Evolutionary conservation across 2,329 filamentous ascomycete species (phyloP).

Genomic region (Tolypocladium ovalisporum): DNA sequence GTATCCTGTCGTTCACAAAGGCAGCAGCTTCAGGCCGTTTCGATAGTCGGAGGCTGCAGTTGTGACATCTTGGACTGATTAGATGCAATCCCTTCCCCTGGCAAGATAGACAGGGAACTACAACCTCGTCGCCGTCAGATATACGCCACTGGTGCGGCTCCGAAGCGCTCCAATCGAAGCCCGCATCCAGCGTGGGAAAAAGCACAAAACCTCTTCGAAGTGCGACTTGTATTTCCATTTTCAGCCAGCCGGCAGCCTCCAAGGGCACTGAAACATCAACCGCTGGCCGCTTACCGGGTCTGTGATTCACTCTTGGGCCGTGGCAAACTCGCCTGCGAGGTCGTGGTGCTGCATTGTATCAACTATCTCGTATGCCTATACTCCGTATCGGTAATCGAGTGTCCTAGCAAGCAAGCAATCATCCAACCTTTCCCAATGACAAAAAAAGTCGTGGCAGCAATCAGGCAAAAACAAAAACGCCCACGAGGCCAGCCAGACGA

Average conservation of each 20-base stretch:
- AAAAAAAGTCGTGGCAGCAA: not conserved
- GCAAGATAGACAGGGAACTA: not conserved
- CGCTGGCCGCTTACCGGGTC: not conserved
- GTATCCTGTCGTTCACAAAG: not conserved
- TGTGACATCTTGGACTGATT: too few relatives aligned
- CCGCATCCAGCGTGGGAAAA: not conserved
- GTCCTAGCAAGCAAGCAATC: not conserved
- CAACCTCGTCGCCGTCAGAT: not conserved
- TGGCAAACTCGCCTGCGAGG: not conserved
- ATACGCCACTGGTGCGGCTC: not conserved
- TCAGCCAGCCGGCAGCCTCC: not conserved
- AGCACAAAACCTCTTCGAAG: not conserved
- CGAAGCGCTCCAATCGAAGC: not conserved
- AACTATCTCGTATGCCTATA: not conserved
- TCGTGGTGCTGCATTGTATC: not conserved
- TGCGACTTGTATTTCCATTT: not conserved
- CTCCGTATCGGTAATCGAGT: not conserved
- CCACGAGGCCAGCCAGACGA: slow-evolving; percentile 37
- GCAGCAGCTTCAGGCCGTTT: not conserved
- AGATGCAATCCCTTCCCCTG: not conserved
- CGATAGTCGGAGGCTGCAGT: not conserved
- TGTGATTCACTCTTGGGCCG: not conserved
- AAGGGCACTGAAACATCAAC: not conserved
- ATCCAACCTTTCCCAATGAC: not conserved
- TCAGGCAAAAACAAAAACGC: slow-evolving; percentile 19